Evolutionary conservation across 1,284 basidiomycete genomes (phyloP).

Genomic region (Ceratobasidium papillatum): DNA sequence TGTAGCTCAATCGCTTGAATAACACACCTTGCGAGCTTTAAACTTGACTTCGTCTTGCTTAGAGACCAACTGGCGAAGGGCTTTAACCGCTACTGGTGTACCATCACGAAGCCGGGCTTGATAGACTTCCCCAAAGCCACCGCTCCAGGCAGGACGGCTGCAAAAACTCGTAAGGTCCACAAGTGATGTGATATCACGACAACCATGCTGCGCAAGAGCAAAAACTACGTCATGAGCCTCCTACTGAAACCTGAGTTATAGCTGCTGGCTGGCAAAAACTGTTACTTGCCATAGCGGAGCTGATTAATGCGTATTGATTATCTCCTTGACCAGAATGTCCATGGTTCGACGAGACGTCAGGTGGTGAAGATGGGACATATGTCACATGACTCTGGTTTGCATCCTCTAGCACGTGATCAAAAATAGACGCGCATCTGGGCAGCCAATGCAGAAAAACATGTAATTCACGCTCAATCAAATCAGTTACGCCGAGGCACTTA

Average conservation of each 20-base stretch:
- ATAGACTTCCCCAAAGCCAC: slow-evolving; percentile 20
- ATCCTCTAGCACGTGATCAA: no score
- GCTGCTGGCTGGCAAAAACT: no score
- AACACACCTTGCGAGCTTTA: slow-evolving; percentile 12
- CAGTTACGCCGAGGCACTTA: no score
- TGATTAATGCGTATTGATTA: background rate
- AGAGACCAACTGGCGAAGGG: background rate
- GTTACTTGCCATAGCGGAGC: background rate
- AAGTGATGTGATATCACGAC: background rate
- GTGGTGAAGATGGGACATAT: no score
- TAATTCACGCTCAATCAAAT: no score
- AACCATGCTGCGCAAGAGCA: slow-evolving; percentile 7
- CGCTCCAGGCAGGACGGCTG: background rate
- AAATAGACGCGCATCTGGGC: no score
- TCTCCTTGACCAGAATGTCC: no score
- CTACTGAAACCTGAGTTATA: background rate
- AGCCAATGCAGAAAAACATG: no score
- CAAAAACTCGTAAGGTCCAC: background rate
- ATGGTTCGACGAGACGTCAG: no score
- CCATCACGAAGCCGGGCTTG: slow-evolving; percentile 1
- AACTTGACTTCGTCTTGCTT: background rate
- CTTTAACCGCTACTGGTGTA: background rate
- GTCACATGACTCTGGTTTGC: no score
- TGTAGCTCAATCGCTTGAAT: background rate
- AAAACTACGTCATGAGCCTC: background rate